These are phyloP conservation scores for Cystobasidium sp. DNA, from an alignment of 1,284 basidiomycete genomes.

Conservation along the genomic window DNA sequence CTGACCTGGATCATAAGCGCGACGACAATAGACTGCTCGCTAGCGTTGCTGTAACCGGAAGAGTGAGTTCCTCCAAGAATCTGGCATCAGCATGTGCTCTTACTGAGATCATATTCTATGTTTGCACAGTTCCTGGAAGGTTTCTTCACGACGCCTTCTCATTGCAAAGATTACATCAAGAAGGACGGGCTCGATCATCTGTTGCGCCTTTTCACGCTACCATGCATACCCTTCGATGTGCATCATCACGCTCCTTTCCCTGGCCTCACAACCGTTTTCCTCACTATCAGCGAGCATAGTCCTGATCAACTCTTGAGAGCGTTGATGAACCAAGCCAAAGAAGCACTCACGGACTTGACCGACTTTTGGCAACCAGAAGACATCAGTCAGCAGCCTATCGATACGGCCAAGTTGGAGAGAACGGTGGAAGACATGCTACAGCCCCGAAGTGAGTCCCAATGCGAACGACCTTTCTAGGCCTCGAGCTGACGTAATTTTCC, in stretches of 20 bases:
- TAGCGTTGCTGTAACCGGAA: slow-evolving; percentile 45
- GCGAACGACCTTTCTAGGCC: background rate
- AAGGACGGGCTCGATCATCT: slow-evolving; percentile 76
- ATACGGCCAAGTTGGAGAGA: slow-evolving; percentile 3
- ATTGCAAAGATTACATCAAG: slow-evolving; percentile 88
- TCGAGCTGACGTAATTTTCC: slow-evolving; percentile 6
- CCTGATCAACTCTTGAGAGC: slow-evolving; percentile 75
- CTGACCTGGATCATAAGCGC: slow-evolving; percentile 37
- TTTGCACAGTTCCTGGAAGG: slow-evolving; percentile 79
- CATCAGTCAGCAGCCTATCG: background rate
- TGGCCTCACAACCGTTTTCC: slow-evolving; percentile 83
- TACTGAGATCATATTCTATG: slow-evolving; percentile 11
- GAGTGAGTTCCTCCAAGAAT: no score
- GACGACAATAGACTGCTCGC: slow-evolving; percentile 44
- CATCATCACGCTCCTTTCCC: slow-evolving; percentile 78
- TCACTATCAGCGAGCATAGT: slow-evolving; percentile 84
- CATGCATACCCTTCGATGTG: slow-evolving; percentile 89
- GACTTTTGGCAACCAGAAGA: slow-evolving; percentile 67
- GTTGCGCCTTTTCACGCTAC: slow-evolving; percentile 76
- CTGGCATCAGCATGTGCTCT: background rate
- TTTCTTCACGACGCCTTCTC: slow-evolving; percentile 81
- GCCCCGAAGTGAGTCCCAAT: background rate
- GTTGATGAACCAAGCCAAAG: slow-evolving; percentile 72
- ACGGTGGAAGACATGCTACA: slow-evolving; percentile 27
- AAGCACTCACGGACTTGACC: slow-evolving; percentile 71